phyloP scores from a whole-genome alignment of 305 asterid species.

The Rubia occidens region DNA sequence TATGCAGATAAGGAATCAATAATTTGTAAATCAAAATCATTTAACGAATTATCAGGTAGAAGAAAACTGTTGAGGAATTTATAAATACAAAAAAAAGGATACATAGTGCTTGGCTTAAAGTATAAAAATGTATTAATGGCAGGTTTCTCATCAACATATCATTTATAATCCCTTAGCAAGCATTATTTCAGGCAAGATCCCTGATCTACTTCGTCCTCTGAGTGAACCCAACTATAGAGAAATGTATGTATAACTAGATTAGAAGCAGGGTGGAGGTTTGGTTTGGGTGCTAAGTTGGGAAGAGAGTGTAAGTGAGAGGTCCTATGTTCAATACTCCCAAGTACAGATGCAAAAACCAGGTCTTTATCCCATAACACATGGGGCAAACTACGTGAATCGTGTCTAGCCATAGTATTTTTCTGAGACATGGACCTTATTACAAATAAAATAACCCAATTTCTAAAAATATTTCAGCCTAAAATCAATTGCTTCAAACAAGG shows the following conservation, averaged over 20 bases:
- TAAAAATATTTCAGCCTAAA: neutral
- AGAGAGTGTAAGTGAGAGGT: neutral
- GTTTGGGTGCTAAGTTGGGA: slow-evolving; percentile 1
- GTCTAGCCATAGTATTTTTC: neutral
- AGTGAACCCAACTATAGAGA: neutral
- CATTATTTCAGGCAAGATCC: neutral
- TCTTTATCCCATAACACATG: neutral
- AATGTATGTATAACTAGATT: neutral
- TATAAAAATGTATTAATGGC: neutral
- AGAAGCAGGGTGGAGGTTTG: neutral
- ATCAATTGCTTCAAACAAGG: neutral
- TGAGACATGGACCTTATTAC: neutral
- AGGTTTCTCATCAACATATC: neutral
- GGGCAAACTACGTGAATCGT: neutral
- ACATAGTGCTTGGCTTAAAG: neutral
- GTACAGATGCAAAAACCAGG: neutral
- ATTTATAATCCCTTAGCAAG: neutral
- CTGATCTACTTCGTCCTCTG: neutral
- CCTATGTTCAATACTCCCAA: neutral
- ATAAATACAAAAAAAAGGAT: too few relatives aligned
- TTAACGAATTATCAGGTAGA: neutral
- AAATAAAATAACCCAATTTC: neutral
- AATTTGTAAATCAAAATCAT: neutral
- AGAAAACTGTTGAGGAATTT: neutral
- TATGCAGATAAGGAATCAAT: neutral